Percentiles rank a stretch among this genome's conserved stretches.
Conservation (phyloP, 1,284 basidiomycete species). For the Moesziomyces globuligerus region DNA sequence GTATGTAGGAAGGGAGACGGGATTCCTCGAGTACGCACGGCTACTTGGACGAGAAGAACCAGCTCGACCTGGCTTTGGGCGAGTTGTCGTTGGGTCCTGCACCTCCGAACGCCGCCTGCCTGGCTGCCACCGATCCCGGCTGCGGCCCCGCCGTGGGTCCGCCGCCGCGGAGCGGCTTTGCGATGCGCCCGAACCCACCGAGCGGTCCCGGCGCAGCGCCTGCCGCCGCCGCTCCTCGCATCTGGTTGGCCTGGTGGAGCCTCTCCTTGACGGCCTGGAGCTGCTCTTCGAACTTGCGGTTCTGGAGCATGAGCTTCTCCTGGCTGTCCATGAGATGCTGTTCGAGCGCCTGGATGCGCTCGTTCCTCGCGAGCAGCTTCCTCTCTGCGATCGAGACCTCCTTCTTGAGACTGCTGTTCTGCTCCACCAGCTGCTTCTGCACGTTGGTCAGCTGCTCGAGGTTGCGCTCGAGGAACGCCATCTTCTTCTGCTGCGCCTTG, state of each 20-base stretch:
- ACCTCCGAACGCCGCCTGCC: constrained; percentile 29
- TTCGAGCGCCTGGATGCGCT: constrained; percentile 86
- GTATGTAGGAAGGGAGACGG: constrained; percentile 7
- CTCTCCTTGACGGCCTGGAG: constrained; percentile 89
- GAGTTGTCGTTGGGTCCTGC: constrained; percentile 43
- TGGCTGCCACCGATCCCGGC: constrained; percentile 40
- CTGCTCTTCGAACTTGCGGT: constrained; percentile 94
- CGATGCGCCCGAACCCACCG: constrained; percentile 87
- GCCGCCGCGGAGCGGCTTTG: constrained; percentile 93
- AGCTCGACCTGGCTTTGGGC: constrained; percentile 52
- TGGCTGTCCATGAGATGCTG: constrained; percentile 90
- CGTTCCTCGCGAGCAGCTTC: constrained; percentile 93
- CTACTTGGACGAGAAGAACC: constrained; percentile 60
- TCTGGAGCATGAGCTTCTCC: constrained; percentile 86
- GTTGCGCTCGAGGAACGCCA: constrained; percentile 97
- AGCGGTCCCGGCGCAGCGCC: constrained; percentile 71
- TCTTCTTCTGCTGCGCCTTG: constrained; percentile 98
- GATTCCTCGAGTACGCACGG: background rate
- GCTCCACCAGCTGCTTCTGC: constrained; percentile 99
- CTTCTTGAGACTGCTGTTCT: constrained; percentile 97
- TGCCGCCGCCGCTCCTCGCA: constrained; percentile 69
- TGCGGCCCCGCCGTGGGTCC: constrained; percentile 55
- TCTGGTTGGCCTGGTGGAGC: constrained; percentile 86
- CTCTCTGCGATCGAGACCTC: constrained; percentile 96
- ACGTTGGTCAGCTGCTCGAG: constrained; percentile 93